Evolutionary conservation across 345 rosid species (phyloP).

Genomic region (Acer campestre): DNA sequence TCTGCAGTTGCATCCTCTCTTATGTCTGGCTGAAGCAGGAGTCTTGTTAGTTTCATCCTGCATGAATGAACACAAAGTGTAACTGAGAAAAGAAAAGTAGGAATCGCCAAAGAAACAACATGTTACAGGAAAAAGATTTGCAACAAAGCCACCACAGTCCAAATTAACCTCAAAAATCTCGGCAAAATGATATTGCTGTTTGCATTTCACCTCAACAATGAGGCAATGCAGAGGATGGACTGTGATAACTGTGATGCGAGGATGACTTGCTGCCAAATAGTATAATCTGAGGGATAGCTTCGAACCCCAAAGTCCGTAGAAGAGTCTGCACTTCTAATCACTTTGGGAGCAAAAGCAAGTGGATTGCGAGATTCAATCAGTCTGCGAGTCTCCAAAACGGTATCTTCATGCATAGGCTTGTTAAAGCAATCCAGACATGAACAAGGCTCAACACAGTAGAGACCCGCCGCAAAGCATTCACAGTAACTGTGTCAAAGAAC

Average conservation of each 20-base stretch:
- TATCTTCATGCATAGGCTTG: conserved; percentile 52
- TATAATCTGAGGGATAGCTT: conserved; percentile 15
- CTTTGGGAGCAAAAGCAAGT: conserved; percentile 86
- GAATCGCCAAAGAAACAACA: background rate
- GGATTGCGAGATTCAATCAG: conserved; percentile 71
- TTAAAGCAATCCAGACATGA: conserved; percentile 72
- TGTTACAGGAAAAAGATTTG: background rate
- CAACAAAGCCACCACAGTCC: conserved; percentile 14
- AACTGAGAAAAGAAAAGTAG: background rate
- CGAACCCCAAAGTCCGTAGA: conserved; percentile 44
- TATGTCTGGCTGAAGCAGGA: conserved; percentile 79
- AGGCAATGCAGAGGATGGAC: conserved; percentile 18
- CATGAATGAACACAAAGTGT: conserved; percentile 15
- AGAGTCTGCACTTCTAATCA: conserved; percentile 42
- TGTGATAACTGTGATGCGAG: conserved; percentile 17
- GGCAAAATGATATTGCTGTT: conserved; percentile 1
- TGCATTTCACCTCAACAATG: conserved; percentile 15
- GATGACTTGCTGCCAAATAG: conserved; percentile 5
- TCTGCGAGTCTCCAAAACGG: conserved; percentile 54
- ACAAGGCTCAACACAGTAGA: conserved; percentile 75
- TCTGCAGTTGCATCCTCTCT: conserved; percentile 82
- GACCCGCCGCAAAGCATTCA: conserved; percentile 85
- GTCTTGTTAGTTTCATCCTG: conserved; percentile 62
- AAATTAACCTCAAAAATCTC: conserved; percentile 7
- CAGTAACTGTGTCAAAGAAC: conserved; percentile 57